A percentile compares a stretch with the other conserved stretches of the same genome.
phyloP scores from a whole-genome alignment of 176 grass and related monocot genomes.

The Sorghum bicolor region Sorghum_bicolor_NCBIv3 NC_012870.2:73408001-73408500 shows the following conservation, averaged over 20 bases:
- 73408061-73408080: neutral
- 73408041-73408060: neutral
- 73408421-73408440: conserved; percentile 92
- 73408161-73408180: conserved; percentile 62
- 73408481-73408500: conserved; percentile 75
- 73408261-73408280: conserved; percentile 95
- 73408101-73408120: neutral
- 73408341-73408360: too few species aligned
- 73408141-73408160: conserved; percentile 15
- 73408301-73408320: conserved; percentile 16
- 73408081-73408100: conserved; percentile 26
- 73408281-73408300: conserved; percentile 97
- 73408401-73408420: conserved; percentile 97
- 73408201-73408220: conserved; percentile 91
- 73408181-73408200: conserved; percentile 86
- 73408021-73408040: conserved; percentile 6
- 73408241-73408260: conserved; percentile 94
- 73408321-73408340: neutral
- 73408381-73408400: conserved; percentile 38
- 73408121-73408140: neutral
- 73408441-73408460: conserved; percentile 95
- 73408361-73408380: conserved; percentile 16
- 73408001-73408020: neutral
- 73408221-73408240: conserved; percentile 98
- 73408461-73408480: conserved; percentile 84